phyloP scores from a whole-genome alignment of 23 red algal genomes.

The Gracilaria domingensis region DNA sequence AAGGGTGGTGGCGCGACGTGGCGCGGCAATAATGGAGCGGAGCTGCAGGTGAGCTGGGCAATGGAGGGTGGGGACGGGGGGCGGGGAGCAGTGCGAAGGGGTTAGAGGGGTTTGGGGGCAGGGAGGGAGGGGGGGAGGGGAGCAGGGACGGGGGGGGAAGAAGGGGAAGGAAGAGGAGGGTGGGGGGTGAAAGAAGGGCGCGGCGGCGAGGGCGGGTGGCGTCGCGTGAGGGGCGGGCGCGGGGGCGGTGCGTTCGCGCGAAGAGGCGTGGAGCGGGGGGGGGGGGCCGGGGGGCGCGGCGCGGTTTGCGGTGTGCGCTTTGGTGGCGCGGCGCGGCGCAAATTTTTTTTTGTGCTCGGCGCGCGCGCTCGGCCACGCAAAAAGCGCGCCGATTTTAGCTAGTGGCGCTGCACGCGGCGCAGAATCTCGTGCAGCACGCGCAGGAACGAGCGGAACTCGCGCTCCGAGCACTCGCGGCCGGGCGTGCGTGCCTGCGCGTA shows the following conservation, averaged over 20 bases:
- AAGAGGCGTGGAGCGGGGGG: background rate
- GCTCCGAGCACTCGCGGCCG: constrained; percentile 46
- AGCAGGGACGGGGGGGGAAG: background rate
- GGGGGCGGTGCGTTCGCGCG: too few species aligned
- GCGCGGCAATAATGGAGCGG: background rate
- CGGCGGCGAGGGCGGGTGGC: background rate
- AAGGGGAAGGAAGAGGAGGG: background rate
- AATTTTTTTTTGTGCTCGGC: background rate
- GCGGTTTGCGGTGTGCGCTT: too few species aligned
- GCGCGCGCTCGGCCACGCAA: background rate
- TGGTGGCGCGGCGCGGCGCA: background rate
- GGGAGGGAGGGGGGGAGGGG: background rate
- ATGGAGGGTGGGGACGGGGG: background rate
- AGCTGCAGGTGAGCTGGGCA: background rate
- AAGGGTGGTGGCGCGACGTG: background rate
- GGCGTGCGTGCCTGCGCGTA: constrained; percentile 44
- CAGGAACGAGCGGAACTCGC: constrained; percentile 59
- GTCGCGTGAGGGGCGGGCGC: background rate
- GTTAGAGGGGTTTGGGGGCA: background rate
- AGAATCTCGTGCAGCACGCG: constrained; percentile 69
- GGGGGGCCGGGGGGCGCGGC: too few species aligned
- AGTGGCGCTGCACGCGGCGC: constrained; percentile 37
- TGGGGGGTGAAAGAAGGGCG: background rate
- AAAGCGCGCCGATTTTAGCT: background rate
- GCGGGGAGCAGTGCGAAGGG: background rate